phyloP scores from a whole-genome alignment of 192 early-diverging fungal species.

The Mycoemilia scoparia region DNA sequence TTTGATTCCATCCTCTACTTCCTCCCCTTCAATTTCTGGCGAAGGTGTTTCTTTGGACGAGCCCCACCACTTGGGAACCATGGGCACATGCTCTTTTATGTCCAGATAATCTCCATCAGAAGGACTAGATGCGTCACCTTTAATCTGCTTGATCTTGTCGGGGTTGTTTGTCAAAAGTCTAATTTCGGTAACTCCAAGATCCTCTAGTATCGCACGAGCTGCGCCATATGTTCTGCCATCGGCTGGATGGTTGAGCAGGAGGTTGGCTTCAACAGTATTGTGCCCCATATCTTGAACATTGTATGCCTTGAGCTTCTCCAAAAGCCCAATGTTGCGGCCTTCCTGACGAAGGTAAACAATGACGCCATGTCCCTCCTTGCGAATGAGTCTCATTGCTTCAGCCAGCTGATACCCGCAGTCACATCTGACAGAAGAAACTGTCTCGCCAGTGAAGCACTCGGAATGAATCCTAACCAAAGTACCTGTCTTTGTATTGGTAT shows the following conservation, averaged over 20 bases:
- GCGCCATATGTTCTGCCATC: conserved; percentile 89
- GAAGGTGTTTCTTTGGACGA: conserved; percentile 7
- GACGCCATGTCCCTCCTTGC: conserved; percentile 67
- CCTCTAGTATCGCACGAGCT: conserved; percentile 71
- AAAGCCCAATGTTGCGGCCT: conserved; percentile 84
- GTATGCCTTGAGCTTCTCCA: conserved; percentile 91
- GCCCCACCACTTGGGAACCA: conserved; percentile 80
- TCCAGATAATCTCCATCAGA: too few relatives aligned
- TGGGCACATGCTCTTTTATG: conserved; percentile 66
- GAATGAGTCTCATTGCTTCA: conserved; percentile 77
- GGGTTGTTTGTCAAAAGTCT: conserved; percentile 91
- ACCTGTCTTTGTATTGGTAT: not conserved
- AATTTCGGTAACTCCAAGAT: conserved; percentile 52
- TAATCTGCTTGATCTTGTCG: conserved; percentile 73
- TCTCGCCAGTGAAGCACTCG: conserved; percentile 95
- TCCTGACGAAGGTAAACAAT: conserved; percentile 93
- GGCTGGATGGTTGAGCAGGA: conserved; percentile 72
- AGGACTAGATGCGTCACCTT: conserved; percentile 37
- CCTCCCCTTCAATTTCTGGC: conserved; percentile 8
- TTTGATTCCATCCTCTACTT: too few relatives aligned
- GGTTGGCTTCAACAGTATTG: conserved; percentile 83
- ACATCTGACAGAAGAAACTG: conserved; percentile 71
- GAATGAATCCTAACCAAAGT: conserved; percentile 89
- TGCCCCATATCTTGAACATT: conserved; percentile 92
- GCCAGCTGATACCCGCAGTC: conserved; percentile 93